phyloP scores from a whole-genome alignment of 768 basidiomycete genomes.

The Kwoniella botswanensis region DNA sequence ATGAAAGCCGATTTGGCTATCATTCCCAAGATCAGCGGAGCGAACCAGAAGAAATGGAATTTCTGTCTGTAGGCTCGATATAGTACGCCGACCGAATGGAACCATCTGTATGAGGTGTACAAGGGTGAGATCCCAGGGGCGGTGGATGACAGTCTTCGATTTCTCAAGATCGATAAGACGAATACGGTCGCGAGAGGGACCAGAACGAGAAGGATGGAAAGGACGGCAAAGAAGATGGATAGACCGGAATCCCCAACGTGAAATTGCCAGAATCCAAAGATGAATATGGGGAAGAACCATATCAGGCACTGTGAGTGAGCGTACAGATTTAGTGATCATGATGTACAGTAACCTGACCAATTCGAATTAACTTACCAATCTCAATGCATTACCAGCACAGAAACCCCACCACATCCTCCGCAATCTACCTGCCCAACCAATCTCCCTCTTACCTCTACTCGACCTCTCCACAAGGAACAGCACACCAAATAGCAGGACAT shows the following conservation, averaged over 20 bases:
- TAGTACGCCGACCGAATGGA: constrained; percentile 53
- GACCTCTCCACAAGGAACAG: constrained; percentile 57
- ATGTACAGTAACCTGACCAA: background rate
- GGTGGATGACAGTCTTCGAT: constrained; percentile 60
- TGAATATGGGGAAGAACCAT: constrained; percentile 69
- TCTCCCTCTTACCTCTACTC: constrained; percentile 41
- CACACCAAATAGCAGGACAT: constrained; percentile 65
- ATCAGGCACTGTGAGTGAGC: constrained; percentile 66
- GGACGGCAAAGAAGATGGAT: constrained; percentile 75
- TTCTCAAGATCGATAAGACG: constrained; percentile 63
- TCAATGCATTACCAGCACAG: constrained; percentile 60
- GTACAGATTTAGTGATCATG: background rate
- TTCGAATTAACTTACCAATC: constrained; percentile 64
- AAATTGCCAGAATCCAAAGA: constrained; percentile 90
- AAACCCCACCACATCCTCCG: constrained; percentile 45
- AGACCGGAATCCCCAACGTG: constrained; percentile 85
- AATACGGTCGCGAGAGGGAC: constrained; percentile 64
- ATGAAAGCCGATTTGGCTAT: constrained; percentile 76
- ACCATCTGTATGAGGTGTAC: constrained; percentile 67
- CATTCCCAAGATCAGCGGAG: constrained; percentile 65
- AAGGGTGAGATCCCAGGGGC: constrained; percentile 60
- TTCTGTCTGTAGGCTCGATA: constrained; percentile 68
- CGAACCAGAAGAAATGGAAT: constrained; percentile 71
- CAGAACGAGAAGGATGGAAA: constrained; percentile 67
- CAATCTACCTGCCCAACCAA: constrained; percentile 44